Percentiles rank a stretch among this genome's conserved stretches.
phyloP scores from a whole-genome alignment of 306 rosid genomes.

The Albizia julibrissin region DNA sequence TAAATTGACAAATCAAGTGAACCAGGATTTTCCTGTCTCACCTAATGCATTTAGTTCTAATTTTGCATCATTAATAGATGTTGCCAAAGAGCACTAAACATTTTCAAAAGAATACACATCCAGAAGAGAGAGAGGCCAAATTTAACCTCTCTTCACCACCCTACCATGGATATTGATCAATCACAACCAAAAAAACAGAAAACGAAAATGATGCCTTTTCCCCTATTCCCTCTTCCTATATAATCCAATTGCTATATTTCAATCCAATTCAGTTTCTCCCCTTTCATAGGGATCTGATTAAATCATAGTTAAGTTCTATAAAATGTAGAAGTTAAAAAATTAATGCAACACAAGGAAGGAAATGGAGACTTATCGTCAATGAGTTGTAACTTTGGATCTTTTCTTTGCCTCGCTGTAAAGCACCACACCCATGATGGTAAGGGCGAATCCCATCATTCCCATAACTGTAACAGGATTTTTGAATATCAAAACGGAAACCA shows the following conservation, averaged over 20 bases:
- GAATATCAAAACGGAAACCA: slow-evolving; percentile 88
- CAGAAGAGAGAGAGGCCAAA: background rate
- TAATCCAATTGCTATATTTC: slow-evolving; percentile 30
- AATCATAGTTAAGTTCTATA: slow-evolving; percentile 24
- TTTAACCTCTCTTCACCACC: background rate
- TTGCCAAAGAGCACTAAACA: slow-evolving; percentile 17
- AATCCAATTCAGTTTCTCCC: slow-evolving; percentile 25
- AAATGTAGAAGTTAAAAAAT: background rate
- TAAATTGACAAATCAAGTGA: slow-evolving; percentile 32
- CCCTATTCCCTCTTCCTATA: slow-evolving; percentile 34
- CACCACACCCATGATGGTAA: slow-evolving; percentile 87
- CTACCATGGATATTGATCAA: slow-evolving; percentile 4
- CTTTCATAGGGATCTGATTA: slow-evolving; percentile 7
- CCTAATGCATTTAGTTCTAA: slow-evolving; percentile 26
- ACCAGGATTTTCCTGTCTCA: slow-evolving; percentile 50
- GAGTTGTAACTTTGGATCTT: slow-evolving; percentile 71
- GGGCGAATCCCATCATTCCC: slow-evolving; percentile 83
- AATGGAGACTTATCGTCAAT: slow-evolving; percentile 25
- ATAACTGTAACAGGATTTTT: slow-evolving; percentile 83
- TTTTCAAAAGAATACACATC: slow-evolving; percentile 29
- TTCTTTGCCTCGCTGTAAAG: slow-evolving; percentile 93
- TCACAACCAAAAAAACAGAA: slow-evolving; percentile 4
- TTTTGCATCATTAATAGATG: slow-evolving; percentile 32
- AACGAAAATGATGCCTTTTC: slow-evolving; percentile 11
- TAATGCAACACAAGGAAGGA: background rate